Conservation (phyloP, 805 yeast species). For the Ogataea henricii region DNA sequence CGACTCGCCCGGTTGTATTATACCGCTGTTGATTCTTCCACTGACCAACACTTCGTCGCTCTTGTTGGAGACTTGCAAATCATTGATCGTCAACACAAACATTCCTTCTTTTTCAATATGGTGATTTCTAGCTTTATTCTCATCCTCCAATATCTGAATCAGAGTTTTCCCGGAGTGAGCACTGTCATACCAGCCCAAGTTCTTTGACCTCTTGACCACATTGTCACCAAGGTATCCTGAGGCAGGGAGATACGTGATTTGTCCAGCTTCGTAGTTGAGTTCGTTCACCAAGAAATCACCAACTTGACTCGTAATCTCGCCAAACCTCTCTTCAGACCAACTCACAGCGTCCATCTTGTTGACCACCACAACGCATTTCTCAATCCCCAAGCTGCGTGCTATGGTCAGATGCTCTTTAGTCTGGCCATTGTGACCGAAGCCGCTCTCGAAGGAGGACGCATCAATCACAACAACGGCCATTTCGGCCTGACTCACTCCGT, state of each 20-base stretch:
- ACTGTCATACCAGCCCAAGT: conserved; percentile 31
- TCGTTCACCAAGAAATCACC: conserved; percentile 51
- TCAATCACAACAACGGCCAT: conserved; percentile 73
- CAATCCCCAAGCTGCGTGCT: conserved; percentile 68
- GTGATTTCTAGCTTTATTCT: conserved; percentile 27
- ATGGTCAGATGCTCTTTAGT: conserved; percentile 77
- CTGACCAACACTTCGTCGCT: conserved; percentile 52
- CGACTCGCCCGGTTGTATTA: conserved; percentile 70
- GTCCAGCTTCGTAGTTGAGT: conserved; percentile 47
- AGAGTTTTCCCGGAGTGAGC: conserved; percentile 49
- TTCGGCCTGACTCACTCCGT: conserved; percentile 81
- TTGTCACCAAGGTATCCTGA: conserved; percentile 72
- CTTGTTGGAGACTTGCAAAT: conserved; percentile 51
- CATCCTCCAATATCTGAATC: conserved; percentile 41
- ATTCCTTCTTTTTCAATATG: conserved; percentile 34
- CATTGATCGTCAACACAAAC: conserved; percentile 64
- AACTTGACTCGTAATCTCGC: conserved; percentile 51
- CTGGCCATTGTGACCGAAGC: conserved; percentile 68
- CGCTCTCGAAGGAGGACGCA: conserved; percentile 71
- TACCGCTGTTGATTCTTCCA: conserved; percentile 72
- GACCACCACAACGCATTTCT: conserved; percentile 57
- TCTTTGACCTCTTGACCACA: conserved; percentile 48
- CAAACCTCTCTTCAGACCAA: conserved; percentile 58
- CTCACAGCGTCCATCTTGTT: conserved; percentile 69
- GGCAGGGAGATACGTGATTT: conserved; percentile 60